Percentiles rank a stretch among this genome's conserved stretches.
Conservation (phyloP, 257 asterid genomes). For the Verbascum thapsus region DNA sequence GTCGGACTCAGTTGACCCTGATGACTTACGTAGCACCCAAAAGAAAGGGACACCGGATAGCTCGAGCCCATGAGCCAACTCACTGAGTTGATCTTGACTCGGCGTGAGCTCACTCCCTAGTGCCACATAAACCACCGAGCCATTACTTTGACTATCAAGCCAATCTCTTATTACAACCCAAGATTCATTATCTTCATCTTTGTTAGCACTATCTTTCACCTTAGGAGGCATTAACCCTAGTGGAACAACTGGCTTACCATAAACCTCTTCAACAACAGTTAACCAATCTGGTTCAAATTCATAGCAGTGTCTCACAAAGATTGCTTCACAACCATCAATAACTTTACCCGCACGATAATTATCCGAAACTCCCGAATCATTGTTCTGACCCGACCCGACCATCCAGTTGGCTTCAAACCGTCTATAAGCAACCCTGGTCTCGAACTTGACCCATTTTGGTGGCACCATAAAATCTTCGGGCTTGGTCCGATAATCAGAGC, state of each 20-base stretch:
- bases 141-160: conserved; percentile 31
- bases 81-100: too few relatives aligned
- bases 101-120: too few relatives aligned
- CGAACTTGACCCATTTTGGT: conserved; percentile 40
- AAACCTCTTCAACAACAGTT: conserved; percentile 32
- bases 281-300: conserved; percentile 49
- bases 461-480: conserved; percentile 41
- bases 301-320: conserved; percentile 30
- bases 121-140: too few relatives aligned
- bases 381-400: neutral
- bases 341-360: conserved; percentile 31
- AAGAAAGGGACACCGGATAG: conserved; percentile 41
- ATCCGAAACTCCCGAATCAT: conserved; percentile 40
- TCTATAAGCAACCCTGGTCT: conserved; percentile 32
- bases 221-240: conserved; percentile 46
- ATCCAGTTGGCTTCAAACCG: conserved; percentile 30
- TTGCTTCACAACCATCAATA: conserved; percentile 22
- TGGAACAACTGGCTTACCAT: conserved; percentile 31
- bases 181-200: conserved; percentile 10
- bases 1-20: neutral
- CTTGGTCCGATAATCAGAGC: conserved; percentile 26
- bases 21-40: conserved; percentile 43
- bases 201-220: neutral
- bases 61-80: too few relatives aligned
- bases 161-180: conserved; percentile 38